These are phyloP conservation scores for Gleditsia sinensis DNA, from an alignment of 306 rosid species.

Conservation along the genomic window DNA sequence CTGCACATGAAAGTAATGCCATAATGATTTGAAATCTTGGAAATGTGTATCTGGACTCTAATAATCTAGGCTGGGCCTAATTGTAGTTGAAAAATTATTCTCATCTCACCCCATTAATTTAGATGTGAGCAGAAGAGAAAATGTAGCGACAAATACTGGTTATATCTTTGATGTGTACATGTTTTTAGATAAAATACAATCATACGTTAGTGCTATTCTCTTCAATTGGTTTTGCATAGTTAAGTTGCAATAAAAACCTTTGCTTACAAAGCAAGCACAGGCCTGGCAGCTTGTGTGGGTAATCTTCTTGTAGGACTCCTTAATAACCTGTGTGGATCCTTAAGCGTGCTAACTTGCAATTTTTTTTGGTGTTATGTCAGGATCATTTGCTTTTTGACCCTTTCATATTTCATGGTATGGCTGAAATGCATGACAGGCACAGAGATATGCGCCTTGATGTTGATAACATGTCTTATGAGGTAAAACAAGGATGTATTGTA, in stretches of 20 bases:
- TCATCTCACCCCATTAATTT: too few relatives aligned
- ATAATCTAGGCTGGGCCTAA: constrained; percentile 2
- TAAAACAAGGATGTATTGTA: constrained; percentile 37
- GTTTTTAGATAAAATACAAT: neutral
- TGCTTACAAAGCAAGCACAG: constrained; percentile 25
- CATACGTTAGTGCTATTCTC: neutral
- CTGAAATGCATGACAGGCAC: constrained; percentile 86
- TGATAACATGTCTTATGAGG: constrained; percentile 93
- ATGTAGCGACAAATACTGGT: constrained; percentile 5
- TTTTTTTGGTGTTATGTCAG: constrained; percentile 46
- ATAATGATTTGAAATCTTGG: too few relatives aligned
- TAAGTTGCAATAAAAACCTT: neutral
- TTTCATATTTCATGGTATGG: constrained; percentile 66
- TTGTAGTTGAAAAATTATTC: neutral
- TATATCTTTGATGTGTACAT: neutral
- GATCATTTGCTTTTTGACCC: constrained; percentile 78
- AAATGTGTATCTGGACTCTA: too few relatives aligned
- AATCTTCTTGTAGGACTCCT: too few relatives aligned
- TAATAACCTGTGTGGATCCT: neutral
- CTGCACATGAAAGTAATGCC: too few relatives aligned
- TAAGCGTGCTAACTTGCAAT: constrained; percentile 12
- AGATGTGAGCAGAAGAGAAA: constrained; percentile 17
- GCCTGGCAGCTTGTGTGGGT: constrained; percentile 36
- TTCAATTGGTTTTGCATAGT: constrained; percentile 5
- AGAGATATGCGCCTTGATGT: constrained; percentile 94